Evolutionary conservation across 345 rosid species (phyloP).

Genomic region (Eucalyptus rudis): DNA sequence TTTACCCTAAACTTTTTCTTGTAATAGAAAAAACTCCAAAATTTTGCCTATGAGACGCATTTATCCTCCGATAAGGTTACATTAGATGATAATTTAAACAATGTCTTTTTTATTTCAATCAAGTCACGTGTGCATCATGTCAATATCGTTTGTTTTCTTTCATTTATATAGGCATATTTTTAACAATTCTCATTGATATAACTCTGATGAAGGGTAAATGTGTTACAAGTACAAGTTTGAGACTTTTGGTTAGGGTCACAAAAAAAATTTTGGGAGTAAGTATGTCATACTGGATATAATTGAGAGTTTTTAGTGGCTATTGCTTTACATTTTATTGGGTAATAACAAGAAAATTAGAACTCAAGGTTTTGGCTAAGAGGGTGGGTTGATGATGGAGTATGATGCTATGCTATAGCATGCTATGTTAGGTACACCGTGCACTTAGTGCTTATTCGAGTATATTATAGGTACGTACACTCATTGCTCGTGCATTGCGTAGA

Average conservation of each 20-base stretch:
- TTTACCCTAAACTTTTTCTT: too few species aligned
- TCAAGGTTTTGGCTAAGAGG: background rate
- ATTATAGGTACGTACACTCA: background rate
- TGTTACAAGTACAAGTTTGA: background rate
- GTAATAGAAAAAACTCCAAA: too few species aligned
- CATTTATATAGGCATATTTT: too few species aligned
- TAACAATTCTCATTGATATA: background rate
- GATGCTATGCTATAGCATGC: background rate
- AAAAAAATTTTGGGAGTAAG: too few species aligned
- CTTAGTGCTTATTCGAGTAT: background rate
- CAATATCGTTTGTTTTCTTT: too few species aligned
- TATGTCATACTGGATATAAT: background rate
- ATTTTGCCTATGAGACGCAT: background rate
- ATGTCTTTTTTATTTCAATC: background rate
- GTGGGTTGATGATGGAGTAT: background rate
- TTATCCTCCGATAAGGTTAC: background rate
- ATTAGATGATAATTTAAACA: accelerated
- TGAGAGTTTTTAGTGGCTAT: background rate
- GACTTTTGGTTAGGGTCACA: background rate
- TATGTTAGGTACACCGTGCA: background rate
- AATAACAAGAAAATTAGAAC: background rate
- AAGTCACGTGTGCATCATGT: background rate
- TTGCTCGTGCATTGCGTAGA: background rate
- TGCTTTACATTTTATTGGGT: background rate
- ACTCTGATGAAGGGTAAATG: background rate